Evolutionary conservation across 176 grass and related monocot species (phyloP).

Genomic region (Oryza punctata): DNA sequence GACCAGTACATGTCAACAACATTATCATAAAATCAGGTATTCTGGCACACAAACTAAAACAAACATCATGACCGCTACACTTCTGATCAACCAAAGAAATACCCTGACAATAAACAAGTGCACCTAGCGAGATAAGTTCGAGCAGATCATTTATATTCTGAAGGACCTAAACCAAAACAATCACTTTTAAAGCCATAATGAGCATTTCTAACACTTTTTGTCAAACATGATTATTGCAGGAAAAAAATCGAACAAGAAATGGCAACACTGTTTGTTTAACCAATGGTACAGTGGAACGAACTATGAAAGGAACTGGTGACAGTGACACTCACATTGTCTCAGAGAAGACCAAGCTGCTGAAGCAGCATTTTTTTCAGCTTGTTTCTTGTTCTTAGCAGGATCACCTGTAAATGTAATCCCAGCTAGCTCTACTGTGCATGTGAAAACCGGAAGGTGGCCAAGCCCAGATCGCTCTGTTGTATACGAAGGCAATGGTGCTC

Average conservation of each 20-base stretch:
- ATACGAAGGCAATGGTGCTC: conserved; percentile 82
- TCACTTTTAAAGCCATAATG: neutral
- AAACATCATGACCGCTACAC: neutral
- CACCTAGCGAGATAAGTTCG: conserved; percentile 8
- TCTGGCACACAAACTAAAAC: neutral
- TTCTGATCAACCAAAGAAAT: neutral
- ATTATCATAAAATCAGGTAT: neutral
- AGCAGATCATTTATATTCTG: neutral
- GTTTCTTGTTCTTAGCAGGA: conserved; percentile 94
- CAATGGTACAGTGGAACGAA: neutral
- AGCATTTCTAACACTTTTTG: conserved; percentile 20
- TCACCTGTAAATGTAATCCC: conserved; percentile 86
- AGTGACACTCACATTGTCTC: conserved; percentile 75
- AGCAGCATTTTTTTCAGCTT: conserved; percentile 95
- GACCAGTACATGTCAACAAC: neutral
- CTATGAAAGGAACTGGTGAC: neutral
- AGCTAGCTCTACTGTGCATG: conserved; percentile 94
- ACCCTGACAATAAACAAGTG: neutral
- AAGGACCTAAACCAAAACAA: neutral
- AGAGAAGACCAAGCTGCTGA: conserved; percentile 86
- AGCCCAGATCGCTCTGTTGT: conserved; percentile 80
- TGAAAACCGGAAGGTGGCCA: conserved; percentile 90
- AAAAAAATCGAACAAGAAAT: neutral
- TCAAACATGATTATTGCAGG: neutral
- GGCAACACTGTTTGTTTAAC: conserved; percentile 1